Base-by-base conservation (phyloP, 345 rosid genomes). In the Heritiera littoralis region DNA sequence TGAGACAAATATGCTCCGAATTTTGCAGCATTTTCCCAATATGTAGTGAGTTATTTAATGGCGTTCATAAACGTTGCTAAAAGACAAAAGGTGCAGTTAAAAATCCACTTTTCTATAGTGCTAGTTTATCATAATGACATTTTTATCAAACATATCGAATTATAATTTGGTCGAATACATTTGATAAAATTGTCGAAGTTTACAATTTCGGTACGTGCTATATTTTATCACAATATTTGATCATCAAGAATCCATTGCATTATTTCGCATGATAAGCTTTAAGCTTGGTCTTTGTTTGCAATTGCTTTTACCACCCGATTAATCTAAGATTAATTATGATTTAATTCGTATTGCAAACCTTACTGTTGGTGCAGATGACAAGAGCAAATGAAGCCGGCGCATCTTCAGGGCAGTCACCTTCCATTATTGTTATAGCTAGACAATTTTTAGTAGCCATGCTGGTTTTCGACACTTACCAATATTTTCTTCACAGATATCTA, bases 401-500 rank as follows among this genome's bases (percentile, higher is more conserved):
- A 51, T 51, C 74, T 1, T 70, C 75, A 32, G 75, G 45, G 60
- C 45, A 51, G 75, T 13, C 75, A 32, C n/a, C 75, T 52, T 55
- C 76, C 17, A 1, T 72, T 20, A 5, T 55, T 55, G 64, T 55
- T 38, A 40, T 54, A 18, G 32, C 49, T 5, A 35, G 76, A 38
- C 76, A 73, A 13, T 35, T 73, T n/a, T 3, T 38, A 10, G 46
- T 73, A 18, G 76, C 76, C 2, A 54, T 73, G 76, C 7, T 55
- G 15, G 65, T 73, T 18, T 73, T 54, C 76, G 76, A 73, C 18
- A 73, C 49, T n/a, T 73, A 73, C 76, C 76, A 73, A 73, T 73
- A 73, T 73, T 73, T 73, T 54, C 10, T 73, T 55, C 76, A 73
- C 49, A 55, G 76, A 54, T 73, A 38, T 5, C 15, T 73, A n/a